Percentiles rank a stretch among this genome's conserved stretches.
These are phyloP conservation scores for Colletotrichum aenigma DNA, from an alignment of 2,329 filamentous ascomycete species.

Conservation along the genomic window DNA sequence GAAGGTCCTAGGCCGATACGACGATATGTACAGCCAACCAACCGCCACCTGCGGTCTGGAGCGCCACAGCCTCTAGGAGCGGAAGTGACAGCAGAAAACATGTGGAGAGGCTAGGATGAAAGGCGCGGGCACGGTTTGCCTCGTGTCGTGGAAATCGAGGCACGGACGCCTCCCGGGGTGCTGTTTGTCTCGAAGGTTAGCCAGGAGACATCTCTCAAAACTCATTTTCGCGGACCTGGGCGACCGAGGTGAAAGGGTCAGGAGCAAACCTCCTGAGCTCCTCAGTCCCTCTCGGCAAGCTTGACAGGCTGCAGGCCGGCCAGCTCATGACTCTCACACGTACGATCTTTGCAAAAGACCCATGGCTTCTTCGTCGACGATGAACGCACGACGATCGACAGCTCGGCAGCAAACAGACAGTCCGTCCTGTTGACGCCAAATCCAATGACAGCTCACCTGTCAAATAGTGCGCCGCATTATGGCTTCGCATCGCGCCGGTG, in stretches of 20 bases:
- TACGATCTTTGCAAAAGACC: neutral
- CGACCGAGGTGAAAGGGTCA: conserved; percentile 3
- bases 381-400: neutral
- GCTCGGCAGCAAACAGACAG: neutral
- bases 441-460: neutral
- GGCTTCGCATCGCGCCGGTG: neutral
- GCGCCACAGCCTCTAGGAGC: neutral
- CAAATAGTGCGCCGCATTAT: neutral
- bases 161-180: neutral
- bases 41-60: neutral
- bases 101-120: conserved; percentile 12
- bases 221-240: neutral
- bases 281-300: neutral
- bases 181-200: neutral
- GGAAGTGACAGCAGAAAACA: conserved; percentile 4
- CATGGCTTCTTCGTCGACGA: neutral
- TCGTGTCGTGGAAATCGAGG: neutral
- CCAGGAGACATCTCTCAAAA: neutral
- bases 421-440: neutral
- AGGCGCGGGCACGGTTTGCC: neutral
- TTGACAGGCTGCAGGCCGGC: neutral
- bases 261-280: neutral
- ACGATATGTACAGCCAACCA: neutral
- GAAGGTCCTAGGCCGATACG: neutral
- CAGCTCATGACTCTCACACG: neutral